Evolutionary conservation across 495 filamentous ascomycete genomes (phyloP), one percentile per base, ranked within the genome.

Genomic region (Penicillium angulare): DNA sequence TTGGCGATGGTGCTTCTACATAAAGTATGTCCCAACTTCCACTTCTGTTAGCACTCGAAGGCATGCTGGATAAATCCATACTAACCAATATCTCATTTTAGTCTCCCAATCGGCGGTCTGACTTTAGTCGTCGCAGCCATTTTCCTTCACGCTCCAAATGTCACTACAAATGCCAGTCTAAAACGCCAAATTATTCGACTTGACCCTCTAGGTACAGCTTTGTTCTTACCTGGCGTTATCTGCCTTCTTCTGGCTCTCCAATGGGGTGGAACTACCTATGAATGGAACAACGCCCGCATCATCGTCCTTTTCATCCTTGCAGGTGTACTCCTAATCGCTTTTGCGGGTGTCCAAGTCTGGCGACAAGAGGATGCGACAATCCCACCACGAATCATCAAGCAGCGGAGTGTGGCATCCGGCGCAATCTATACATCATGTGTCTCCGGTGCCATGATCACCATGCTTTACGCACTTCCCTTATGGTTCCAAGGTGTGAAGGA

Each of bases 401-500:
- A 76, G 43, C 74, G 82, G 5, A 79, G 79, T 49, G 67, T 85
- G 13, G 53, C 74, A 6, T 74, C 64, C 38, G 77, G 75, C 1
- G 73, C 80, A 48, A 42, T 75, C 9, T 65, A 43, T 29, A 55
- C 51, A 6, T 50, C 60, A n/a, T 59, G 51, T 27, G 9, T 62
- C 33, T 62, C 61, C 13, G 63, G 56, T 1, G 50, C 48, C 0
- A 57, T 69, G 31, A 65, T 77, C 49, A 59, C 71, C 12, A 53
- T 70, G 34, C 53, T 85, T 15, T 88, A 85, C 60, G 86, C 79
- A 51, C 61, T 89, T 2, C 86, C 86, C 0, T 73, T 90, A 29
- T 91, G 85, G 86, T 90, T 92, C 68, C 89, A 93, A 68, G 83
- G 82, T 10, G 83, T 74, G 29, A 67, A 64, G 16, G 52, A 39